A percentile compares a stretch with the other conserved stretches of the same genome.
These are phyloP conservation scores for Penicillium cinerascens DNA, from an alignment of 495 filamentous ascomycete genomes.

Conservation along the genomic window DNA sequence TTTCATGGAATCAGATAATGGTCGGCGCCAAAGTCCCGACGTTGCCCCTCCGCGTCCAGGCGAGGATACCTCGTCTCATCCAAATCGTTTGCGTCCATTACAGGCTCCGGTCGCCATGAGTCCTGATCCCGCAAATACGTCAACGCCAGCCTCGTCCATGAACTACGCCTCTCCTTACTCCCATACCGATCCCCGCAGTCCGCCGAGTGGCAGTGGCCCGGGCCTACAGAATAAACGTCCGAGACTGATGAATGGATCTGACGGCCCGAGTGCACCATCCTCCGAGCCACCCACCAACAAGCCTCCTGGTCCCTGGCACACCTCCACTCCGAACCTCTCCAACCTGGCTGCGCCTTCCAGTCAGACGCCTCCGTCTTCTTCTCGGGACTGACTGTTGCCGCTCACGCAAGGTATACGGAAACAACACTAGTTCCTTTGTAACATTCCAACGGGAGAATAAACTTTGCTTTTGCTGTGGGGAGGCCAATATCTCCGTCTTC, in stretches of 20 bases:
- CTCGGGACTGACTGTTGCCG: constrained; percentile 4
- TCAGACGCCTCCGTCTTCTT: constrained; percentile 24
- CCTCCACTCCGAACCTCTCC: constrained; percentile 23
- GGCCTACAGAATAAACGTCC: constrained; percentile 37
- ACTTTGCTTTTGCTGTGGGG: not conserved
- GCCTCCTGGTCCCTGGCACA: constrained; percentile 11
- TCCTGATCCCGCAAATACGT: constrained; percentile 26
- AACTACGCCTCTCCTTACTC: constrained; percentile 37
- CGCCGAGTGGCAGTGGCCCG: constrained; percentile 16
- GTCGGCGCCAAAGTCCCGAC: constrained; percentile 16
- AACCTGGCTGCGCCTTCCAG: constrained; percentile 24
- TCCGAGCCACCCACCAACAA: constrained; percentile 12
- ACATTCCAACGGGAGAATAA: not conserved
- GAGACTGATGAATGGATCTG: constrained; percentile 43
- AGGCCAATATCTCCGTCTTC: not conserved
- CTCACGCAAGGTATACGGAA: not conserved
- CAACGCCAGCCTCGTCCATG: constrained; percentile 28
- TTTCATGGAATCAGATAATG: constrained; percentile 13
- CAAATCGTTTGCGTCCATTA: constrained; percentile 22
- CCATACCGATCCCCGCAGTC: constrained; percentile 28
- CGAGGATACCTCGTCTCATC: constrained; percentile 29
- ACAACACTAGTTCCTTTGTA: not conserved
- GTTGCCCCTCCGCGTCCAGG: constrained; percentile 23
- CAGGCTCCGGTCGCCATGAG: constrained; percentile 31
- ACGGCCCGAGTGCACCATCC: constrained; percentile 12